These are phyloP conservation scores for Apiospora arundinis DNA, from an alignment of 2,329 filamentous ascomycete genomes.

Conservation along the genomic window DNA sequence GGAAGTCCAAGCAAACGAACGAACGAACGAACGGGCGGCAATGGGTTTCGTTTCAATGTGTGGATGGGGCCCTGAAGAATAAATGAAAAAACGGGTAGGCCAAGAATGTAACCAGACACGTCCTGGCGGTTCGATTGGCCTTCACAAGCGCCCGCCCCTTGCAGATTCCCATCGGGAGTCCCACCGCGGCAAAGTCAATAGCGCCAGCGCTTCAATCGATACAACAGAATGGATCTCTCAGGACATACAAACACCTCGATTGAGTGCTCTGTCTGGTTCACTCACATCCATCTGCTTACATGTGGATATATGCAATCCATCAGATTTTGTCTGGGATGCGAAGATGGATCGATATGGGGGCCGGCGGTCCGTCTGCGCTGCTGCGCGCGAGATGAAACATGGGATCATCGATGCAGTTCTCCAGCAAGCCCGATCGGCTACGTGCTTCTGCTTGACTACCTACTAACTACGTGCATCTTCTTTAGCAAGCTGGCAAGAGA, in stretches of 20 bases:
- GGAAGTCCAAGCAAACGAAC: too few species aligned
- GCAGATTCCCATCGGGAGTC: conserved; percentile 1
- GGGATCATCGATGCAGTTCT: conserved; percentile 4
- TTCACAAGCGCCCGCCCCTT: conserved; percentile 13
- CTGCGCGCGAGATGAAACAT: conserved; percentile 9
- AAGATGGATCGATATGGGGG: not conserved
- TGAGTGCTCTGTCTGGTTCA: not conserved
- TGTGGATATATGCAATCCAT: not conserved
- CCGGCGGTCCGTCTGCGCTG: not conserved
- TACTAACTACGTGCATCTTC: conserved; percentile 1
- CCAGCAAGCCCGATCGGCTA: conserved; percentile 5
- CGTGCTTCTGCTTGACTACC: not conserved
- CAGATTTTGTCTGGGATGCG: not conserved
- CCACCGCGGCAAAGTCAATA: conserved; percentile 2
- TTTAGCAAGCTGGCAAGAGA: not conserved
- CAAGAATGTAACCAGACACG: not conserved
- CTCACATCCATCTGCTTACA: not conserved
- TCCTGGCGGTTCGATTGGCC: not conserved
- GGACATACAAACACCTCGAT: not conserved
- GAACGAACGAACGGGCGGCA: not conserved
- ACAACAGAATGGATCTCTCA: not conserved
- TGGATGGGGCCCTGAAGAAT: not conserved
- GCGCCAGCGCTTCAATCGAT: conserved; percentile 2
- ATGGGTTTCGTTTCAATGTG: not conserved
- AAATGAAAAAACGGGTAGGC: conserved; percentile 1